phyloP scores from a whole-genome alignment of 2,329 filamentous ascomycete species.

The Metarhizium brunneum region DNA sequence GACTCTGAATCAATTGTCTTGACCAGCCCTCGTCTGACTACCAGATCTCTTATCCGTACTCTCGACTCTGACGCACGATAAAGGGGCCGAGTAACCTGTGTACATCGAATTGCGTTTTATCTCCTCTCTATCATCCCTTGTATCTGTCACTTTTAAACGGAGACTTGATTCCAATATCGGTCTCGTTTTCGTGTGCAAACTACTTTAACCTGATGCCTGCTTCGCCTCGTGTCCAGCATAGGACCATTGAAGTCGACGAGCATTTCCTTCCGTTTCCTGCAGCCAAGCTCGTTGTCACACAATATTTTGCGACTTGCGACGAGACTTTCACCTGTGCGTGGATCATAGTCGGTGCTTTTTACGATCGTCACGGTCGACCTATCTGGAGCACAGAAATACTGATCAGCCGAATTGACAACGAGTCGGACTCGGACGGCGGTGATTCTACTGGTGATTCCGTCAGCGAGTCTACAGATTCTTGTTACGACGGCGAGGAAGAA shows the following conservation, averaged over 20 bases:
- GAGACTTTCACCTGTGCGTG: conserved; percentile 32
- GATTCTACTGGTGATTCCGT: conserved; percentile 5
- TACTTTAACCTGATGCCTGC: conserved; percentile 11
- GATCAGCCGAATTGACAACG: conserved; percentile 19
- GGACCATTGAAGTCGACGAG: conserved; percentile 18
- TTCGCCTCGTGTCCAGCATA: conserved; percentile 7
- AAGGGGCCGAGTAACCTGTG: background rate
- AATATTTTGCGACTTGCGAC: conserved; percentile 25
- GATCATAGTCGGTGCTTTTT: conserved; percentile 38
- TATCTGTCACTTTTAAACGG: background rate
- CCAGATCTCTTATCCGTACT: background rate
- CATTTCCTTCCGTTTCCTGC: conserved; percentile 34
- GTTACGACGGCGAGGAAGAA: conserved; percentile 4
- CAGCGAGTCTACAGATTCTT: background rate
- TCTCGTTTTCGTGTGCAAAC: background rate
- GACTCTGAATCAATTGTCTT: background rate
- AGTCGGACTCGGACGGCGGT: conserved; percentile 17
- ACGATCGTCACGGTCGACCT: conserved; percentile 28
- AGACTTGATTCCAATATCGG: background rate
- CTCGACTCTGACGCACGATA: background rate
- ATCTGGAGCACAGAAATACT: conserved; percentile 40
- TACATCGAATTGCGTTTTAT: background rate
- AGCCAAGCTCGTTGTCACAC: conserved; percentile 34
- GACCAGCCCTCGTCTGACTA: background rate
- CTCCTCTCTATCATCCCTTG: background rate